phyloP scores from a whole-genome alignment of 2,329 filamentous ascomycete species.

The Aureobasidium uvarum region DNA sequence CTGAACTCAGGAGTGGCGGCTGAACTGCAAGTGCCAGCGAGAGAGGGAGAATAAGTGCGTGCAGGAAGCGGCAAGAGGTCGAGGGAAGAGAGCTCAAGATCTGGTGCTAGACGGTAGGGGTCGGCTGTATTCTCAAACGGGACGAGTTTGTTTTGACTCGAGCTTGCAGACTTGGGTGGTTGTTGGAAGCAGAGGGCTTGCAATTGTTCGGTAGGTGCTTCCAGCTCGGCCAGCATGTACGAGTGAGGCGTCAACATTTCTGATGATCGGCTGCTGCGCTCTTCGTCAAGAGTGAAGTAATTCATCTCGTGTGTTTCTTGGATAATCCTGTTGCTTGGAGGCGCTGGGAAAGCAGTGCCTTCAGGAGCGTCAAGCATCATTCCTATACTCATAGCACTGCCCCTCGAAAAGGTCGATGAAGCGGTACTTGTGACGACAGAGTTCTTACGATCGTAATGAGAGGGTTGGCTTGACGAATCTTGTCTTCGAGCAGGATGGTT shows the following conservation, averaged over 20 bases:
- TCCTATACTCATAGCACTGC: constrained; percentile 17
- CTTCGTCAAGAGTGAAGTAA: neutral
- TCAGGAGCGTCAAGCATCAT: constrained; percentile 24
- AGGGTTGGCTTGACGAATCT: neutral
- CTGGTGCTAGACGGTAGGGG: constrained; percentile 28
- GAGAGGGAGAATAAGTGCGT: constrained; percentile 11
- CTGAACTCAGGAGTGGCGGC: constrained; percentile 24
- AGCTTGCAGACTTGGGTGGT: constrained; percentile 18
- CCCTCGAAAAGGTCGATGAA: constrained; percentile 16
- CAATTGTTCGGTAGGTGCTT: constrained; percentile 7
- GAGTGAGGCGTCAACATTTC: constrained; percentile 2
- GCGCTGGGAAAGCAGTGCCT: constrained; percentile 24
- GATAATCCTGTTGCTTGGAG: constrained; percentile 13
- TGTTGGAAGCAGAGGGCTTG: constrained; percentile 15
- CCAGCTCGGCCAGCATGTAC: constrained; percentile 7
- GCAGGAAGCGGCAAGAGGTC: constrained; percentile 26
- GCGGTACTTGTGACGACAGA: constrained; percentile 6
- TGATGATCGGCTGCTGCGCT: constrained; percentile 2
- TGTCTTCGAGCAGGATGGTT: constrained; percentile 14
- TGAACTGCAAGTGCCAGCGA: constrained; percentile 22
- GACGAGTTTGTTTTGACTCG: constrained; percentile 24
- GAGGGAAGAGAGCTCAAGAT: constrained; percentile 29
- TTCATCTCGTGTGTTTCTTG: constrained; percentile 15
- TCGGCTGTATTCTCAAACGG: constrained; percentile 28
- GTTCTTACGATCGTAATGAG: constrained; percentile 10